Evolutionary conservation across 345 rosid species (phyloP).

Genomic region (Psidium friedrichsthalianum): DNA sequence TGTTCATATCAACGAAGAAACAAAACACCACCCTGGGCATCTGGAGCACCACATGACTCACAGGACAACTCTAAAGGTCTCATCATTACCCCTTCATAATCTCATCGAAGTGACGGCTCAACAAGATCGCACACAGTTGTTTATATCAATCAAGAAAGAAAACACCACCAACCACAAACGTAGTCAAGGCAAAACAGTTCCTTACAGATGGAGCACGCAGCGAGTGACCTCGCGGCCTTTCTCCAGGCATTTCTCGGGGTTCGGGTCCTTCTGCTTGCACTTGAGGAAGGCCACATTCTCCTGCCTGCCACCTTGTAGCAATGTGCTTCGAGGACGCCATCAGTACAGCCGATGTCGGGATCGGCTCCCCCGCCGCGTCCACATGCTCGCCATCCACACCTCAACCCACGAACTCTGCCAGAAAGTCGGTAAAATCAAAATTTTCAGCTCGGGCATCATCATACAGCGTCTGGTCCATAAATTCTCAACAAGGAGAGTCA

Average conservation of each 20-base stretch:
- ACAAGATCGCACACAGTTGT: not conserved
- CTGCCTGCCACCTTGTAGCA: slow-evolving; percentile 39
- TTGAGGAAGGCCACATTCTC: slow-evolving; percentile 85
- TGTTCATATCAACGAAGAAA: not conserved
- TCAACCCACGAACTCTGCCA: not conserved
- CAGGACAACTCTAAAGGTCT: not conserved
- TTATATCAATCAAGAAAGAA: not conserved
- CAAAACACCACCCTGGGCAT: not conserved
- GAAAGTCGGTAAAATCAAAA: not conserved
- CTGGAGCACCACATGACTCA: not conserved
- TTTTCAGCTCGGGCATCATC: not conserved
- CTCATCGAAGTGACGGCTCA: not conserved
- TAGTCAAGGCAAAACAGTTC: not conserved
- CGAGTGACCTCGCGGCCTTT: slow-evolving; percentile 92
- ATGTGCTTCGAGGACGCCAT: slow-evolving; percentile 87
- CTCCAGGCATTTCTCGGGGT: slow-evolving; percentile 95
- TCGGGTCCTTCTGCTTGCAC: slow-evolving; percentile 94
- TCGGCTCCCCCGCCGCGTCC: slow-evolving; percentile 72
- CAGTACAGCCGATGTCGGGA: slow-evolving; percentile 88
- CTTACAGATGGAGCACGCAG: slow-evolving; percentile 85
- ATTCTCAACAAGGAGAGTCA: not conserved
- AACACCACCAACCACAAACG: not conserved
- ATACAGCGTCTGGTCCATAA: not conserved
- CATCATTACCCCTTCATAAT: not conserved
- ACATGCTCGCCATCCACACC: slow-evolving; percentile 50